A percentile compares a stretch with the other conserved stretches of the same genome.
Evolutionary conservation across 257 asterid species (phyloP).

Genomic region (Gentiana dahurica): DNA sequence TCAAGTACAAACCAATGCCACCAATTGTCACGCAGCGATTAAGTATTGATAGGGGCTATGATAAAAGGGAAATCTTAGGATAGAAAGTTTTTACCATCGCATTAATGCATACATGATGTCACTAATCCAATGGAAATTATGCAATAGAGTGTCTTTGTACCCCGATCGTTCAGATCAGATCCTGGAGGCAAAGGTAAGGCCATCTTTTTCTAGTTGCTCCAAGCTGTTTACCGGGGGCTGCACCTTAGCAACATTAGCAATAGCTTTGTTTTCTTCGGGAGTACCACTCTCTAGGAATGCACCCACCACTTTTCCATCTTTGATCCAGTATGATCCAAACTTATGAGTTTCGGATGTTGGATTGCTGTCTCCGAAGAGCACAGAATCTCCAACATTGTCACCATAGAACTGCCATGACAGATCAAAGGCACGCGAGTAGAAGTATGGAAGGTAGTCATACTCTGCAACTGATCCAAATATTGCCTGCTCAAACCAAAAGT

Average conservation of each 20-base stretch:
- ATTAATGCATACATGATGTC: too few species aligned
- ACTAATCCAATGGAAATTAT: too few species aligned
- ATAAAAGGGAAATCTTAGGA: too few species aligned
- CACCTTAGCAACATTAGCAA: conserved; percentile 68
- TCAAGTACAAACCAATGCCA: too few species aligned
- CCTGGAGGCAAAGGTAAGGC: conserved; percentile 62
- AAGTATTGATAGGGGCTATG: too few species aligned
- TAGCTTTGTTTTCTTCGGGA: conserved; percentile 77
- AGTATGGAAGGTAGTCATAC: conserved; percentile 82
- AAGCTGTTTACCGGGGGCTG: conserved; percentile 52
- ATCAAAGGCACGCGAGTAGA: conserved; percentile 80
- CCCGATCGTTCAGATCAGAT: conserved; percentile 19
- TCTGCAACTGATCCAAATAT: conserved; percentile 61
- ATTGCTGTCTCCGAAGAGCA: conserved; percentile 66
- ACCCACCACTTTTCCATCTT: conserved; percentile 74
- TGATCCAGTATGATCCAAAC: conserved; percentile 86
- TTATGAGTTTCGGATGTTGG: conserved; percentile 68
- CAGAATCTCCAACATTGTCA: conserved; percentile 70
- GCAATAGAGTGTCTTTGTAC: too few species aligned
- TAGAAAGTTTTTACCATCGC: too few species aligned
- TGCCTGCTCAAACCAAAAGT: conserved; percentile 40
- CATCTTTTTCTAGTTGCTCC: conserved; percentile 61
- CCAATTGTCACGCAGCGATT: too few species aligned
- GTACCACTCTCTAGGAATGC: conserved; percentile 83
- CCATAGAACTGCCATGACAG: conserved; percentile 95